Evolutionary conservation across 208 protist genomes (phyloP), one percentile per base, ranked within the genome.

Genomic region (Acanthamoeba culbertsoni): DNA sequence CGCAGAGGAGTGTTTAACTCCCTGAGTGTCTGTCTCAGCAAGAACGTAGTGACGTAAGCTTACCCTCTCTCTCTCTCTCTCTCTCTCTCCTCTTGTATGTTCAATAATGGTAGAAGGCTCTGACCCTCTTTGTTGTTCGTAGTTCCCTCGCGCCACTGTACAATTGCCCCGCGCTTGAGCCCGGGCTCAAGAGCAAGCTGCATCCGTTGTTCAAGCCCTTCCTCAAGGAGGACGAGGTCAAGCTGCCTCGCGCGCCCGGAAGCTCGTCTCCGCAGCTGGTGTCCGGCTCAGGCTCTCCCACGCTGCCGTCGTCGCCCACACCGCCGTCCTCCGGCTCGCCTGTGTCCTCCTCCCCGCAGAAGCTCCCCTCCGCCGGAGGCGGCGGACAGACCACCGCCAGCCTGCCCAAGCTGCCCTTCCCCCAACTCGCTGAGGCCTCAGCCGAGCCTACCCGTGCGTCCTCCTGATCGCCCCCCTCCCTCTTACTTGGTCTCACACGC

Each of bases 41-140:
- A 96, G 55, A 63, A 65, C 62, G 95, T 96, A 0, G 94, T 96
- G 26, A 31, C 73, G 91, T 93, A 82, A 40, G 91, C 93, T 12
- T 37, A 37, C n/a, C 37, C n/a, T n/a, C n/a, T 45, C 40, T 26
- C 14, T 28, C 28, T 10, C 18, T 37, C 18, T 10, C 90, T 16
- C 79, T 95, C 4, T 20, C 86, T 26, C 7, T 65, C 6, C 77
- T 93, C n/a, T 65, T 48, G 65, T 31, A 62, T 10, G 35, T 45
- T 35, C 20, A 57, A 31, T 7, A 0, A 18, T 12, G 10, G 10
- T 8, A 18, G 26, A 63, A 28, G 7, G 7, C 7, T 91, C 48
- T 93, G 57, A 42, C 35, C 63, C 16, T 68, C 86, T 53, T 55
- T 77, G 16, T 89, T 77, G 6, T 26, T 26, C 62, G 63, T 33